phyloP scores from a whole-genome alignment of 306 rosid species.

The Gynostemma pentaphyllum region DNA sequence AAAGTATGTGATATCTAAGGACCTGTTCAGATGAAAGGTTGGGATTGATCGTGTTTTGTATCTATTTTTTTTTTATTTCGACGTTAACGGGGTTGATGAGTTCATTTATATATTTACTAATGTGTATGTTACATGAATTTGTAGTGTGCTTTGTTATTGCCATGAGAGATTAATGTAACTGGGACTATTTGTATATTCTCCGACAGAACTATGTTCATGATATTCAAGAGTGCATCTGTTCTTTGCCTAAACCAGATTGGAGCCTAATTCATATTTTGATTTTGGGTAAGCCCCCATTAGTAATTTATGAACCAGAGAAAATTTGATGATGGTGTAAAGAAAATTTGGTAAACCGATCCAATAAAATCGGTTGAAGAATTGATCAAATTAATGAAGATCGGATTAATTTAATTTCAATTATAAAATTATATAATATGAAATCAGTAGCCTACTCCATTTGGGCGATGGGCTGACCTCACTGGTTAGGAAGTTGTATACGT shows the following conservation, averaged over 20 bases:
- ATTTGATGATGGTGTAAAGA: too few species aligned
- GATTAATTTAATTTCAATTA: too few species aligned
- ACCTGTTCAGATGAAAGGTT: neutral
- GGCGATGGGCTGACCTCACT: neutral
- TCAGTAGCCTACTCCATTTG: neutral
- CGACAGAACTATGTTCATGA: constrained; percentile 5
- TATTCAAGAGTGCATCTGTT: neutral
- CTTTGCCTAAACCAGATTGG: neutral
- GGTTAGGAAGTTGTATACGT: neutral
- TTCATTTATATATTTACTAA: constrained; percentile 4
- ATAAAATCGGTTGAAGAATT: too few species aligned
- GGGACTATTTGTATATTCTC: neutral
- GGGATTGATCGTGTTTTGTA: constrained; percentile 3
- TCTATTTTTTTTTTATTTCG: constrained; percentile 7
- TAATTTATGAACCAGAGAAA: too few species aligned
- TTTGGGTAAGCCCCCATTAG: neutral
- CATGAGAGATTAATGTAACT: neutral
- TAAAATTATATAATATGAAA: too few species aligned
- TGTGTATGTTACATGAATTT: constrained; percentile 1
- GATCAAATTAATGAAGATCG: too few species aligned
- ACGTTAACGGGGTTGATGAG: neutral
- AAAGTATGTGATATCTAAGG: neutral
- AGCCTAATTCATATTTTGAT: neutral
- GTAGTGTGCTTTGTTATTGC: too few species aligned
- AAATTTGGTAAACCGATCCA: too few species aligned